These are phyloP conservation scores for Artomyces pyxidatus DNA, from an alignment of 768 basidiomycete species.

Conservation along the genomic window DNA sequence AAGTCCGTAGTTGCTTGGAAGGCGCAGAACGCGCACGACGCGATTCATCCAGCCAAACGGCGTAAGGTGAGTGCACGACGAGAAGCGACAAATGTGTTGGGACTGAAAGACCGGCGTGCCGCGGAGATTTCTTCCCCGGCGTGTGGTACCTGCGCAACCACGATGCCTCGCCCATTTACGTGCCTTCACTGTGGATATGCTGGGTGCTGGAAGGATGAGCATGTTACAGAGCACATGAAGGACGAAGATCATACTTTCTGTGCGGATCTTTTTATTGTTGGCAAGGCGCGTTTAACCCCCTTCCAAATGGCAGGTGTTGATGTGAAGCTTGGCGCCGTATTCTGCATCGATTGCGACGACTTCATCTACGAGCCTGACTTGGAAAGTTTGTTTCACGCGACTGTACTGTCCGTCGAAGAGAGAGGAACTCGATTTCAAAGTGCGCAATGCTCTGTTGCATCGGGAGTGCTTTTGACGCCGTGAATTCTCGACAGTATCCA, in stretches of 20 bases:
- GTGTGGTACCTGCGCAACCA: conserved; percentile 50
- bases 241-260: conserved; percentile 57
- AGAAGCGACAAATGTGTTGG: too few relatives aligned
- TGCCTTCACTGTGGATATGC: conserved; percentile 66
- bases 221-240: conserved; percentile 50
- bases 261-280: conserved; percentile 28
- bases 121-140: conserved; percentile 47
- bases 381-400: conserved; percentile 36
- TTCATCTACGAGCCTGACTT: conserved; percentile 57
- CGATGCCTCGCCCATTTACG: conserved; percentile 57
- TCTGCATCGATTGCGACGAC: conserved; percentile 67
- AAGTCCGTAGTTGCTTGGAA: conserved; percentile 50
- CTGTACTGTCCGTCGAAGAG: conserved; percentile 51
- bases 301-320: conserved; percentile 52
- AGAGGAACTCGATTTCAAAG: conserved; percentile 53
- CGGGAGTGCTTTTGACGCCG: conserved; percentile 18
- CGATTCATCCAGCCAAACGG: conserved; percentile 46
- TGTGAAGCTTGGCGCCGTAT: conserved; percentile 63
- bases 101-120: too few relatives aligned
- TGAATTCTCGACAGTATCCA: conserved; percentile 24
- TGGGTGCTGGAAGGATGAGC: conserved; percentile 62
- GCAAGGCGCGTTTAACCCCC: neutral
- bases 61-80: conserved; percentile 55
- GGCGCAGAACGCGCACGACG: conserved; percentile 36
- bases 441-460: conserved; percentile 18